Percentiles rank a stretch among this genome's conserved stretches.
Evolutionary conservation across 257 asterid genomes (phyloP).

Genomic region (Solanum pimpinellifolium): DNA sequence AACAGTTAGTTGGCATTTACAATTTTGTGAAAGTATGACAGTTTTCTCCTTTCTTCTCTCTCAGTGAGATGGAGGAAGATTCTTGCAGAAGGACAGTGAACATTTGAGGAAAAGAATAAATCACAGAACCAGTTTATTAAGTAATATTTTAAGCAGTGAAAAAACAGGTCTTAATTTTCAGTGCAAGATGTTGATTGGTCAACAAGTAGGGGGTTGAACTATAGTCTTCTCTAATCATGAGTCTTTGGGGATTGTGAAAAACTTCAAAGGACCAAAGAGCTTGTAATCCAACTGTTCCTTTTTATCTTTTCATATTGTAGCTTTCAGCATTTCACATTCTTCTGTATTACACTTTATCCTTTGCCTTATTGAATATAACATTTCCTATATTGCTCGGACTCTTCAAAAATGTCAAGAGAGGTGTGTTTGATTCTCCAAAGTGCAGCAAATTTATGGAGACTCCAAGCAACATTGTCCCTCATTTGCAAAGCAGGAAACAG

Average conservation of each 20-base stretch:
- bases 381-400: neutral
- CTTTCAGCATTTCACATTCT: neutral
- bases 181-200: constrained; percentile 44
- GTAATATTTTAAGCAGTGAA: neutral
- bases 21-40: constrained; percentile 4
- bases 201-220: constrained; percentile 19
- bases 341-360: neutral
- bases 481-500: neutral
- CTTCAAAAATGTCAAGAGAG: neutral
- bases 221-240: constrained; percentile 20
- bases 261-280: constrained; percentile 1
- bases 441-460: neutral
- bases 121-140: neutral
- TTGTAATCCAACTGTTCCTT: neutral
- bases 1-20: constrained; percentile 1
- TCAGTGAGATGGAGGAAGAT: neutral
- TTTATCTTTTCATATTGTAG: neutral
- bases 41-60: neutral
- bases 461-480: neutral
- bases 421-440: neutral
- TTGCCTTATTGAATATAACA: neutral
- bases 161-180: constrained; percentile 20
- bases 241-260: constrained; percentile 15
- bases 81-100: neutral
- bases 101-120: neutral